phyloP scores from a whole-genome alignment of 768 basidiomycete species.

The Termitomyces sp. region DNA sequence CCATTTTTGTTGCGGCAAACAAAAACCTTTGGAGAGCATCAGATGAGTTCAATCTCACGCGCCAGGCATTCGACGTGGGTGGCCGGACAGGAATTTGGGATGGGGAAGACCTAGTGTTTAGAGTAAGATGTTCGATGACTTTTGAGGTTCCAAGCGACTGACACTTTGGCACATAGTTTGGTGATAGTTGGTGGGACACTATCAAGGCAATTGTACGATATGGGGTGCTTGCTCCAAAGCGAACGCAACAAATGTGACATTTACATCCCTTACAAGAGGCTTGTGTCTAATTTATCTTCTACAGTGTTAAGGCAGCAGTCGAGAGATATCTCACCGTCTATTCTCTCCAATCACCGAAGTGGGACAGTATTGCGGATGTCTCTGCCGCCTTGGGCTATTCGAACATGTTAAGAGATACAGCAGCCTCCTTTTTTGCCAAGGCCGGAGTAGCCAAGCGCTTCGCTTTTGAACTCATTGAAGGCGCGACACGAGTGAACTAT shows the following conservation, averaged over 20 bases:
- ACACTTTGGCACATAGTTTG: constrained; percentile 30
- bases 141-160: background rate
- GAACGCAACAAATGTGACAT: constrained; percentile 51
- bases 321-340: constrained; percentile 56
- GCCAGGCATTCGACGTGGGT: constrained; percentile 42
- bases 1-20: constrained; percentile 81
- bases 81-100: constrained; percentile 78
- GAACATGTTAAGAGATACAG: constrained; percentile 45
- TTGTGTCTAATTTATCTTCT: background rate
- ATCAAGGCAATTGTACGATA: constrained; percentile 77
- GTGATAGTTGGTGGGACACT: constrained; percentile 67
- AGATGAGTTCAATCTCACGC: constrained; percentile 73
- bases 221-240: constrained; percentile 58
- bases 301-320: constrained; percentile 55
- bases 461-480: constrained; percentile 72
- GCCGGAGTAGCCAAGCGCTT: constrained; percentile 58
- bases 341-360: constrained; percentile 47
- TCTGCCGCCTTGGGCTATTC: constrained; percentile 51
- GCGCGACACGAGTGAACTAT: constrained; percentile 81
- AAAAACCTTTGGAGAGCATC: constrained; percentile 69
- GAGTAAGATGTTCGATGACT: constrained; percentile 34
- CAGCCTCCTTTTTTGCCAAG: constrained; percentile 50
- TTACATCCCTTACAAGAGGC: background rate
- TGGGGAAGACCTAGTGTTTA: constrained; percentile 65
- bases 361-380: constrained; percentile 59